phyloP scores from a whole-genome alignment of 352 stramenopile species.

The Pythium vanterpoolii region DNA sequence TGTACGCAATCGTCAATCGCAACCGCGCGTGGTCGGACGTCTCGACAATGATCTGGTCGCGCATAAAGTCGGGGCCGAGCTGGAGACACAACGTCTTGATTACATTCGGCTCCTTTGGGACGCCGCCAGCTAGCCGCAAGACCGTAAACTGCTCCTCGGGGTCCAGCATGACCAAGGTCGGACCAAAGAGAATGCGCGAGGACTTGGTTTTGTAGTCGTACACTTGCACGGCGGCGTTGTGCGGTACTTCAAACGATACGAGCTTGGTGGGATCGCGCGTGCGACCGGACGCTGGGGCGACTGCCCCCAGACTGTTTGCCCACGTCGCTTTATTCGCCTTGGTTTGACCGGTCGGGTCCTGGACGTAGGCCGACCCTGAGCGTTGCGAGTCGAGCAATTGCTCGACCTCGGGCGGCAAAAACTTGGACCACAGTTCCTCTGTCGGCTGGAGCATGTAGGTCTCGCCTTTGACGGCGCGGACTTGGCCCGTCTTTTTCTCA shows the following conservation, averaged over 20 bases:
- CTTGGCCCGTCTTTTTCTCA: constrained; percentile 70
- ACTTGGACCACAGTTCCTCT: constrained; percentile 73
- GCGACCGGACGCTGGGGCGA: not conserved
- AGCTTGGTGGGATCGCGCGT: constrained; percentile 57
- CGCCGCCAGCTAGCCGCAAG: constrained; percentile 58
- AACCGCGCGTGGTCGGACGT: constrained; percentile 75
- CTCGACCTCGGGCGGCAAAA: constrained; percentile 57
- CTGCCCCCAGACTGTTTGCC: constrained; percentile 1
- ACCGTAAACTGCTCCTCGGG: constrained; percentile 83
- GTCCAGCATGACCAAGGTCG: constrained; percentile 76
- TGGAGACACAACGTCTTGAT: constrained; percentile 79
- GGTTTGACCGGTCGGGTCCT: constrained; percentile 31
- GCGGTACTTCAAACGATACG: constrained; percentile 77
- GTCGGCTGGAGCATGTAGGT: constrained; percentile 84
- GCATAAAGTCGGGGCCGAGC: constrained; percentile 82
- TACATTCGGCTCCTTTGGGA: constrained; percentile 74
- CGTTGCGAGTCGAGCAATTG: constrained; percentile 55
- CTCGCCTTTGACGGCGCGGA: constrained; percentile 66
- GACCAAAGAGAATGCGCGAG: constrained; percentile 77
- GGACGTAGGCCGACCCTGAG: constrained; percentile 55
- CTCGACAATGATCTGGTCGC: constrained; percentile 80
- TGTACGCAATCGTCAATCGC: constrained; percentile 79
- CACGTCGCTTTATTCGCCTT: too few relatives aligned
- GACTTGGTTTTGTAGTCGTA: constrained; percentile 85
- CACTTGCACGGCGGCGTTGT: constrained; percentile 80